These are phyloP conservation scores for Dendryphion nanum DNA, from an alignment of 2,329 filamentous ascomycete species.

Conservation along the genomic window DNA sequence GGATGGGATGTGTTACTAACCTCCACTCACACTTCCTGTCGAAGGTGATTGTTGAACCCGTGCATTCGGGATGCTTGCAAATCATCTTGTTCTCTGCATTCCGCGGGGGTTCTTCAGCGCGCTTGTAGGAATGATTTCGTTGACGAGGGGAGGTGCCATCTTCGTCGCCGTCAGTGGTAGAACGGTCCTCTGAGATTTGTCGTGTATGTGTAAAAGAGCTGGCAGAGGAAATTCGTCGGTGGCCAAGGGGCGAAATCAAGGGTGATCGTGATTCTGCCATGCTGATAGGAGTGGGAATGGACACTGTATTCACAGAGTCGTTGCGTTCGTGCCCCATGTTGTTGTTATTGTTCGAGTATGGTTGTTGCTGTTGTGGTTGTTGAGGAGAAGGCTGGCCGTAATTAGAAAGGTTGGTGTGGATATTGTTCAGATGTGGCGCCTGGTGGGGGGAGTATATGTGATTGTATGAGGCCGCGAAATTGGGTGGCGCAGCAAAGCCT, in stretches of 20 bases:
- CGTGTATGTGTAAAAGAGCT: conserved; percentile 22
- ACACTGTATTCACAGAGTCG: conserved; percentile 25
- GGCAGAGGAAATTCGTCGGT: conserved; percentile 19
- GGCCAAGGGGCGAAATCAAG: conserved; percentile 23
- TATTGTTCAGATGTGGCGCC: conserved; percentile 22
- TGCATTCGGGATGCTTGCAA: conserved; percentile 68
- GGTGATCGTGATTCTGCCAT: conserved; percentile 28
- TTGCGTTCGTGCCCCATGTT: conserved; percentile 29
- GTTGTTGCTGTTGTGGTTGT: no score
- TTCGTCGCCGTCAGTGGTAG: conserved; percentile 31
- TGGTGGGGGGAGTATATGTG: conserved; percentile 23
- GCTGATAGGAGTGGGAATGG: conserved; percentile 37
- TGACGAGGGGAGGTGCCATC: conserved; percentile 23
- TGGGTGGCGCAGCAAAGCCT: conserved; percentile 30
- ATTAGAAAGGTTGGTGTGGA: conserved; percentile 17
- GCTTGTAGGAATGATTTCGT: conserved; percentile 39
- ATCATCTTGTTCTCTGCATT: conserved; percentile 73
- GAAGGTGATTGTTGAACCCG: conserved; percentile 62
- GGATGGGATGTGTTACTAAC: conserved; percentile 56
- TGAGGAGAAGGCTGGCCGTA: conserved; percentile 4
- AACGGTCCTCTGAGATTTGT: conserved; percentile 23
- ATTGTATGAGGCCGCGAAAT: conserved; percentile 25
- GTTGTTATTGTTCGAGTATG: no score
- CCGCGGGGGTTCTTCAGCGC: conserved; percentile 53
- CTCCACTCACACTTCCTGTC: conserved; percentile 90